Evolutionary conservation across 2,329 filamentous ascomycete genomes (phyloP), one percentile per base, ranked within the genome.

Genomic region (Colletotrichum sp.): DNA sequence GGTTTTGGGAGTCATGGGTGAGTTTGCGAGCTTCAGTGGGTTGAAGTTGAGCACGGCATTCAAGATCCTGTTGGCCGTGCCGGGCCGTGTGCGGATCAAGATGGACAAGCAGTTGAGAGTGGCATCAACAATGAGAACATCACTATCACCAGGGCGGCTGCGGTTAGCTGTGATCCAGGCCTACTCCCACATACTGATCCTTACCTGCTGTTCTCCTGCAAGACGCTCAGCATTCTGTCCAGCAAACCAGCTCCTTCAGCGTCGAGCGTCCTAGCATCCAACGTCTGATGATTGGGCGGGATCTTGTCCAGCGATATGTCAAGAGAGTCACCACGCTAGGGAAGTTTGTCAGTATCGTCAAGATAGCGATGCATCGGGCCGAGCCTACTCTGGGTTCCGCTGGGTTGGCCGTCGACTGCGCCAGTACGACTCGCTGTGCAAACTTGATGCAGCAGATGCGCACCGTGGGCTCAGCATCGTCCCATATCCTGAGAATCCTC

Each of bases 391-490:
- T 93, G 79, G 94, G 94, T 82, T 99, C 96, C 72, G 92, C 89
- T 79, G 95, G 94, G 74, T 93, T 87, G 63, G 95, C 95, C n/a
- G 93, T 93, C 13, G 95, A 98, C 85, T 99, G 96, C 21, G 96
- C 95, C 79, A 98, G 91, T 60, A 99, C 94, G 60, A 99, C 95
- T 78, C 95, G 93, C 86, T 99, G 96, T 48, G 95, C 94, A 84
- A 99, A 99, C 85, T 99, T 99, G 89, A 99, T 94, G 87, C 97
- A 99, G 88, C 96, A 98, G 83, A 99, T 93, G 80, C 93, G 93
- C 78, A 99, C 92, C 4, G 95, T 94, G 15, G 93, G 90, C 16
- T 92, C 87, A 21, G 95, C 93, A 59, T 89, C 91, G 80, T 98
- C 96, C 96, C 98, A 98, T 81, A 97, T 92, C 75, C 92, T 92